Evolutionary conservation across 139 green algal genomes (phyloP).

Genomic region (Coelastrella sp.): DNA sequence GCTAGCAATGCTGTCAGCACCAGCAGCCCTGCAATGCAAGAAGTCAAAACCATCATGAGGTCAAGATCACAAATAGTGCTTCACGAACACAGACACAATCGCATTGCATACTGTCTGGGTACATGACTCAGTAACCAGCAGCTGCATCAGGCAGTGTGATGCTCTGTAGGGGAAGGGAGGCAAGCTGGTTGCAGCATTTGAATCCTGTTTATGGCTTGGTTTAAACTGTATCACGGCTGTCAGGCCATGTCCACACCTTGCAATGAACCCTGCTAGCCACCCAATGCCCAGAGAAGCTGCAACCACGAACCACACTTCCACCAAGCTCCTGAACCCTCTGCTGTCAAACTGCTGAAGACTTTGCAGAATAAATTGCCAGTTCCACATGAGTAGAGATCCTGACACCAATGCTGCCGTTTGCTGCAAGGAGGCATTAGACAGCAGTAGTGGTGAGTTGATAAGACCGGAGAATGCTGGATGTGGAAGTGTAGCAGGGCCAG

Average conservation of each 20-base stretch:
- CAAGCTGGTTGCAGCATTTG: no score
- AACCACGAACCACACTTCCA: constrained; percentile 27
- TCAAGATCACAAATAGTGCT: no score
- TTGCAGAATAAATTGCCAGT: constrained; percentile 23
- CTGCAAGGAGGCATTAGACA: not conserved
- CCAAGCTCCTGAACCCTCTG: not conserved
- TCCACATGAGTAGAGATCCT: constrained; percentile 24
- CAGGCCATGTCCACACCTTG: not conserved
- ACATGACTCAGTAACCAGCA: no score
- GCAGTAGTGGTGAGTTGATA: not conserved
- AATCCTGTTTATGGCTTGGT: no score
- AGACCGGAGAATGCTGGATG: not conserved
- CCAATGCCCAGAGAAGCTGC: not conserved
- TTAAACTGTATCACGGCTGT: no score
- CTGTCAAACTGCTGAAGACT: constrained; percentile 5
- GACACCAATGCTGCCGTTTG: constrained; percentile 27
- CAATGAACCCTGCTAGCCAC: not conserved
- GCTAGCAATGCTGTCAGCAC: no score
- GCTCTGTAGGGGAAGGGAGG: no score
- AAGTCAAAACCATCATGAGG: no score
- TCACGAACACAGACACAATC: no score
- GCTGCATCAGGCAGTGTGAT: no score
- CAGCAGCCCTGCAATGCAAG: no score
- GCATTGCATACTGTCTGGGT: no score
- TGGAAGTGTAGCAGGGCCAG: not conserved